phyloP scores from a whole-genome alignment of 164 flowering plant species.

The Litsea cubeba region DNA sequence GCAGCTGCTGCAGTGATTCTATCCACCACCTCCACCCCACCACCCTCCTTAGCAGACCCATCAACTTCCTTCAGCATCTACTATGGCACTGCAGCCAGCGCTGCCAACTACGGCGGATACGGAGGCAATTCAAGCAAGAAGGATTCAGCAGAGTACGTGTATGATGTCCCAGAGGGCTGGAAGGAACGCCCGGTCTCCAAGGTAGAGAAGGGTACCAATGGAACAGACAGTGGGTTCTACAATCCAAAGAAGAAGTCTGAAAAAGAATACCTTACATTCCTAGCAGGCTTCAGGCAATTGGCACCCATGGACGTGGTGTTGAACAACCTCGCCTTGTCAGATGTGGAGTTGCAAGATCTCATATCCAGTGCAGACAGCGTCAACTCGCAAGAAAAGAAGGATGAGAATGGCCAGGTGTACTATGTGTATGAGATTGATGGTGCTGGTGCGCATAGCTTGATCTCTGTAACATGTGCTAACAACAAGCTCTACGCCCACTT shows the following conservation, averaged over 20 bases:
- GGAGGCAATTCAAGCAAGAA: conserved; percentile 84
- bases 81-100: conserved; percentile 97
- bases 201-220: conserved; percentile 92
- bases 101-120: conserved; percentile 91
- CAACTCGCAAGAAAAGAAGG: conserved; percentile 61
- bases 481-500: conserved; percentile 91
- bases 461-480: conserved; percentile 77
- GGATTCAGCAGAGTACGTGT: conserved; percentile 82
- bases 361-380: conserved; percentile 60
- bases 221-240: conserved; percentile 92
- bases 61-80: conserved; percentile 40
- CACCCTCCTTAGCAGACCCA: conserved; percentile 42
- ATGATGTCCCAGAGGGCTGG: conserved; percentile 92
- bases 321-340: conserved; percentile 81
- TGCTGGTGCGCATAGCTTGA: conserved; percentile 61
- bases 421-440: conserved; percentile 86
- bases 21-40: conserved; percentile 24
- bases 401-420: conserved; percentile 76
- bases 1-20: conserved; percentile 31
- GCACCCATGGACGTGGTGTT: conserved; percentile 67
- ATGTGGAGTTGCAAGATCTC: conserved; percentile 73
- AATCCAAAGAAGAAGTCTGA: conserved; percentile 82
- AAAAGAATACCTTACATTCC: conserved; percentile 79
- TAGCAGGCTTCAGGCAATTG: conserved; percentile 64
- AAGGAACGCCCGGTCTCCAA: conserved; percentile 80